A percentile compares a stretch with the other conserved stretches of the same genome.
These are phyloP conservation scores for Flaveria bidentis DNA, from an alignment of 129 eudicot genomes.

Conservation along the genomic window DNA sequence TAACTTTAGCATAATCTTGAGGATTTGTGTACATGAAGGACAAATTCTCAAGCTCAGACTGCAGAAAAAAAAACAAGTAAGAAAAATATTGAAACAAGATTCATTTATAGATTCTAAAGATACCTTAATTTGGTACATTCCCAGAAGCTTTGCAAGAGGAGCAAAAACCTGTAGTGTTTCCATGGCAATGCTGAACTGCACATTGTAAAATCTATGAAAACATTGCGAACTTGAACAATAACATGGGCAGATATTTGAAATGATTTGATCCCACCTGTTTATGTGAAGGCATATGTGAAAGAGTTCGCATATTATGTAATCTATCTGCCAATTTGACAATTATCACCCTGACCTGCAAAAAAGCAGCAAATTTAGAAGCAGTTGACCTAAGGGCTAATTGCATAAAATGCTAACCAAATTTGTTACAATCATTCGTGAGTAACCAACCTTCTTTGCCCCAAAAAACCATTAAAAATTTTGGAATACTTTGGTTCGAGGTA, in stretches of 20 bases:
- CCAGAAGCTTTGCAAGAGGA: conserved; percentile 45
- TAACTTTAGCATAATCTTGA: conserved; percentile 84
- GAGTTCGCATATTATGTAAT: conserved; percentile 98
- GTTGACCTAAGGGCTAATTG: conserved; percentile 11
- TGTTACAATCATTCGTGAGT: not conserved
- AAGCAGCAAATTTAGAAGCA: conserved; percentile 20
- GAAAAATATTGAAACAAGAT: not conserved
- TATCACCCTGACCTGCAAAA: conserved; percentile 89
- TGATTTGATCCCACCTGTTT: conserved; percentile 70
- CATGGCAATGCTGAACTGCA: conserved; percentile 91
- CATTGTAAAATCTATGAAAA: conserved; percentile 27
- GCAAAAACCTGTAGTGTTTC: conserved; percentile 75
- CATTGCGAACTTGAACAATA: not conserved
- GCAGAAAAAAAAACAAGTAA: conserved; percentile 29
- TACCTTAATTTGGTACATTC: conserved; percentile 56
- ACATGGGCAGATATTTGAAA: not conserved
- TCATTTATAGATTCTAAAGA: not conserved
- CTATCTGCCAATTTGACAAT: conserved; percentile 98
- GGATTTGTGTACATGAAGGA: conserved; percentile 98
- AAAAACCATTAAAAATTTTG: not conserved
- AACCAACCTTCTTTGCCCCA: not conserved
- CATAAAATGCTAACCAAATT: not conserved
- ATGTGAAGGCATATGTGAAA: conserved; percentile 97
- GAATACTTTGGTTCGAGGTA: not conserved
- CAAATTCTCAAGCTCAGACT: conserved; percentile 68